Evolutionary conservation across 176 grass and related monocot genomes (phyloP), one percentile per base, ranked within the genome.

Genomic region (Oryza longistaminata): DNA sequence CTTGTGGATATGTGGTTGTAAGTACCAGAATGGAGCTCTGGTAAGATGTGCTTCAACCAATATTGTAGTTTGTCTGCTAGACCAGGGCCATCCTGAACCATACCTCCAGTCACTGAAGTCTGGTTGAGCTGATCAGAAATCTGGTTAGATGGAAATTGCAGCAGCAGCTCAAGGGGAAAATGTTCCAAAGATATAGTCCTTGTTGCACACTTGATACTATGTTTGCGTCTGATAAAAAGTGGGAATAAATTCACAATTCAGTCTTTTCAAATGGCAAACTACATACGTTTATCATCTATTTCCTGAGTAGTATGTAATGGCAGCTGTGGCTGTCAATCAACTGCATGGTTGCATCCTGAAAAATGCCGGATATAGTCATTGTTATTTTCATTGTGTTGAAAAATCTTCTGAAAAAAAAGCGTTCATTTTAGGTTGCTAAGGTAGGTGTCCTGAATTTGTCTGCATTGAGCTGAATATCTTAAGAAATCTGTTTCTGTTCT

Each of bases 401-500:
- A 81, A 77, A 5, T 70, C 3, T 33, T 35, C 34, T 66, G 5
- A 6, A 21, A 1, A 40, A 33, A 77, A 33, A 67, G 7, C 12
- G 11, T 78, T 78, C 1, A 1, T 78, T 61, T 27, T 85, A 64
- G 7, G 11, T 76, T 37, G n/a, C 27, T 35, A 33, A 66, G 66
- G 7, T 68, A 60, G 52, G 71, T 67, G 31, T 27, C 45, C 67
- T 73, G 43, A 71, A 37, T 68, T 68, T 80, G 34, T 85, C 15
- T 75, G 43, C 34, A 46, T 66, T 66, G 37, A 77, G 37, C 68
- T 66, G 25, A 68, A n/a, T 68, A 46, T 68, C 79, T 67, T 35
- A 86, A 67, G 79, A 67, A 66, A 79, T 87, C 17, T 27, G 22
- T 87, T 87, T 87, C 40, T 83, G 62, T 83, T 74, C 39, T 83